These are phyloP conservation scores for Ruellia speciosa DNA, from an alignment of 305 asterid species.

Conservation along the genomic window DNA sequence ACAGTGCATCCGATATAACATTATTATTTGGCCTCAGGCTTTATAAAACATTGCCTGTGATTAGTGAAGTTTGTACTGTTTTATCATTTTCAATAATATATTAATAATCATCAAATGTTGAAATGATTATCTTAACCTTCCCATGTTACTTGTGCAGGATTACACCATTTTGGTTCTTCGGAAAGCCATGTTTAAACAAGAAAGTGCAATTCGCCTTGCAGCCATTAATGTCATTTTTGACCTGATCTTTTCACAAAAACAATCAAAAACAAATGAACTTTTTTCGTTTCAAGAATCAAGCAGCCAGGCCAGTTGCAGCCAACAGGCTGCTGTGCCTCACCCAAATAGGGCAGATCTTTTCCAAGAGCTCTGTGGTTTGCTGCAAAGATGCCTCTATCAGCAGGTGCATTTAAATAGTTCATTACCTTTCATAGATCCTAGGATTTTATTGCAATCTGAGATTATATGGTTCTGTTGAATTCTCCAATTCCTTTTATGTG, in stretches of 20 bases:
- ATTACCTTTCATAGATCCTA: conserved; percentile 6
- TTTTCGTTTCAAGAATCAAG: conserved; percentile 77
- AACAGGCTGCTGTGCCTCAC: conserved; percentile 48
- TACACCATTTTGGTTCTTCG: conserved; percentile 69
- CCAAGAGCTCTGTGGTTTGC: conserved; percentile 72
- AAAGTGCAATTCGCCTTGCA: conserved; percentile 64
- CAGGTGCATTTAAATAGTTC: conserved; percentile 41
- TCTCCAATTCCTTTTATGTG: not conserved
- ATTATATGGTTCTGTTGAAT: not conserved
- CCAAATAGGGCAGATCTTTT: conserved; percentile 48
- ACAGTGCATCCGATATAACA: too few species aligned
- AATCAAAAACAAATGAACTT: conserved; percentile 40
- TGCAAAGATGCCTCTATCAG: conserved; percentile 84
- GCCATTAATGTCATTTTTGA: conserved; percentile 60
- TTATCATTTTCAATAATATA: too few species aligned
- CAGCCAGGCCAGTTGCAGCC: conserved; percentile 91
- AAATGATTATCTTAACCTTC: conserved; percentile 7
- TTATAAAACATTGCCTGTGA: too few species aligned
- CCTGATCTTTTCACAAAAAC: conserved; percentile 61
- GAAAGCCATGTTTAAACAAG: conserved; percentile 83
- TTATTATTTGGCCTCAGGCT: too few species aligned
- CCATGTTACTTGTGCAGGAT: conserved; percentile 37
- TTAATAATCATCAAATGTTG: too few species aligned
- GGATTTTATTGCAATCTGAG: not conserved
- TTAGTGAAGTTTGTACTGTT: too few species aligned